Base-by-base conservation (phyloP, 768 basidiomycete species). In the Boletus tylopilopsis region DNA sequence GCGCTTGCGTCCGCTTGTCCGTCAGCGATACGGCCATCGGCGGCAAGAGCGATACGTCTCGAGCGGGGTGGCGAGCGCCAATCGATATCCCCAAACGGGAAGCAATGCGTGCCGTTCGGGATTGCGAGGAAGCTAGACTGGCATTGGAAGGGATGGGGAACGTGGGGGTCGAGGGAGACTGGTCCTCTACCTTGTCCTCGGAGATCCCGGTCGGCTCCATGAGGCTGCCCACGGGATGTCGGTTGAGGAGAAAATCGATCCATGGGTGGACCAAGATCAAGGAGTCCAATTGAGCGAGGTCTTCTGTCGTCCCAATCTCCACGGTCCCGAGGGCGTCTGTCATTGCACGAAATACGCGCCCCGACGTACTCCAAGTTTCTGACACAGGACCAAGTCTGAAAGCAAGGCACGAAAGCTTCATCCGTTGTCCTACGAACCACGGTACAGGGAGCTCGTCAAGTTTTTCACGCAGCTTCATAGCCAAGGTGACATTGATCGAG, bases 391-490 rank as follows among this genome's bases (percentile, higher is more conserved):
- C 47, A 0, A 55, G 45, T 24, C 23, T 23, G 34, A 57, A 57
- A 2, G 18, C 9, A 42, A 58, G 22, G 27, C 57, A 58, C 4
- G 54, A 42, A 7, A 58, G 37, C 42, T 27, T 49, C 47, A 56
- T 32, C 25, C 45, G 38, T 22, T 37, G 18, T 11, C 36, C 46
- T 4, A 18, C 8, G 25, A 56, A 46, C 5, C 27, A 35, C 4
- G 51, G 55, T 4, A 53, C 35, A 9, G 24, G 29, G 11, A 54
- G 49, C 2, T 15, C 40, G 0, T 25, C 9, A 3, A 58, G 49
- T 33, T 15, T 22, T 6, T 53, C 29, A 2, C 54, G 50, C 13
- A 58, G 7, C 18, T 15, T 19, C 21, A 15, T 41, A 1, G 9
- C 16, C n/a, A 19, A 18, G 12, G 16, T 10, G 2, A 15, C 2